Base-by-base conservation (phyloP, 768 basidiomycete species). In the Mycena capillaripes region DNA sequence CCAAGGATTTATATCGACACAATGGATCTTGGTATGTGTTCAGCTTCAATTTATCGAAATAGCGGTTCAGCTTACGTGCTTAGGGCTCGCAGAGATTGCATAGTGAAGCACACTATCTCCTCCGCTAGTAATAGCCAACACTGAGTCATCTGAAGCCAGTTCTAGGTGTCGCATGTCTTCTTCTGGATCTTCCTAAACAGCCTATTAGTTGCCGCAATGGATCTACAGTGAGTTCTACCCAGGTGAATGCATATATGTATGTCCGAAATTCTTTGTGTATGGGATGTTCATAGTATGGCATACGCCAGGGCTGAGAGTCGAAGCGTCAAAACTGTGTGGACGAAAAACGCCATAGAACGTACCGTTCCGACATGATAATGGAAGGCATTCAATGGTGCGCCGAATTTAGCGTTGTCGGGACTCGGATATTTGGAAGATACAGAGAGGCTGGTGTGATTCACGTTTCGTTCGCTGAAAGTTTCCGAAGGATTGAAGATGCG, bases 31-130 rank as follows among this genome's bases (percentile, higher is more conserved):
- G 32, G 5, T 36, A 19, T 2, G 21, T 8, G 4, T 12, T 42
- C 16, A 42, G 16, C 16, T 42, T 42, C 40, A 17, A 17, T 42
- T 42, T 4, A 9, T 17, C 40, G 10, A 12, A 17, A 11, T 7
- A 42, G 9, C 4, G 40, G 9, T 17, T 9, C 4, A n/a, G 21
- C 57, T 40, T 52, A 69, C 67, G 23, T 19, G 63, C 10, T 58
- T 48, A 1, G 64, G 70, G 21, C 58, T 19, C 2, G 63, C 57
- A 11, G 57, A 36, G 3, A 90, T 87, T 12, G 90, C 90, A 65
- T 92, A 92, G 76, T 91, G 90, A 29, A 92, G 81, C 0, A 89
- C 89, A 76, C 90, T 92, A 77, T 91, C 91, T 0, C 91, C 91
- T 11, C 89, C 91, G 55, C 85, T 87, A 0, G 90, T 91, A 77